A percentile compares a stretch with the other conserved stretches of the same genome.
Conservation (phyloP, 2,329 filamentous ascomycete species). For the Ophiostoma sp. region DNA sequence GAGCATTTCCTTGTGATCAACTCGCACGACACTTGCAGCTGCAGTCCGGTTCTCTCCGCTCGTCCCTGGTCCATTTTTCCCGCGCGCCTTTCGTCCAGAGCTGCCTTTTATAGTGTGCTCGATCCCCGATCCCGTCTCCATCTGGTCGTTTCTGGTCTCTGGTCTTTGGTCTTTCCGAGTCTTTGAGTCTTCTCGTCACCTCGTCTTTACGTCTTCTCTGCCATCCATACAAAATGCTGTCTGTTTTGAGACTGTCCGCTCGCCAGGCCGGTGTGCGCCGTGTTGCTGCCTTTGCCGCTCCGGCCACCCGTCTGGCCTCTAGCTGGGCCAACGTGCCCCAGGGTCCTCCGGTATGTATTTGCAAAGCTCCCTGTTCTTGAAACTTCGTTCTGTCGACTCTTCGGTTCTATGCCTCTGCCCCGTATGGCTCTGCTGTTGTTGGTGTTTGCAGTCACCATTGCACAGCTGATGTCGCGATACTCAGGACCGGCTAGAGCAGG, state of each 20-base stretch:
- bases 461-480: too few species aligned
- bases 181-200: background rate
- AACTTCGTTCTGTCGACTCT: background rate
- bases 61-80: conserved; percentile 19
- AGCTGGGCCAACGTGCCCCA: conserved; percentile 89
- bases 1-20: conserved; percentile 4
- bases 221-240: conserved; percentile 46
- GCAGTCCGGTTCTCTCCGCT: conserved; percentile 23
- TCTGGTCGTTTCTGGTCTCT: conserved; percentile 5
- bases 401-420: background rate
- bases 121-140: conserved; percentile 4
- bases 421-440: background rate
- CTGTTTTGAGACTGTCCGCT: conserved; percentile 49
- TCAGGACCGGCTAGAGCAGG: too few species aligned
- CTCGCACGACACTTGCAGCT: conserved; percentile 13
- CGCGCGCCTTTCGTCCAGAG: conserved; percentile 12
- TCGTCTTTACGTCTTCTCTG: background rate
- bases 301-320: conserved; percentile 56
- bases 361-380: too few species aligned
- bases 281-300: conserved; percentile 34
- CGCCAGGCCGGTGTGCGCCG: conserved; percentile 42
- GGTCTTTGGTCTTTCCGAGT: background rate
- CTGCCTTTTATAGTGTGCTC: conserved; percentile 12
- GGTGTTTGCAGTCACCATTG: background rate
- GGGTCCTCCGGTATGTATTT: conserved; percentile 76